Conservation (phyloP, 331 rosid genomes). For the Malus hybrid region DNA sequence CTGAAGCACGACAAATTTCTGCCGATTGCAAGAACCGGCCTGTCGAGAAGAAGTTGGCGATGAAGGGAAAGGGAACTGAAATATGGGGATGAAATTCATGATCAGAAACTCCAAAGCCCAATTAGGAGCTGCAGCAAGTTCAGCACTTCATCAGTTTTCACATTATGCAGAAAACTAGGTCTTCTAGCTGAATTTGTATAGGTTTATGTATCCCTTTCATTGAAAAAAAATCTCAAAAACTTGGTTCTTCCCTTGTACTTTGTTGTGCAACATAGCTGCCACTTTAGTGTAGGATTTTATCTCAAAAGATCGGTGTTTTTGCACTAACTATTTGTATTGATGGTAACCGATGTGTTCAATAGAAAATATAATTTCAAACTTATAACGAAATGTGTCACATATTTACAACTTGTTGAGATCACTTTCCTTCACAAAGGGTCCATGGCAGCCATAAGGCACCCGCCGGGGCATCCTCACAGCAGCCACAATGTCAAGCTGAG, state of each 20-base stretch:
- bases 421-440: constrained; percentile 56
- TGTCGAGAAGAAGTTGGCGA: constrained; percentile 36
- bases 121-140: background rate
- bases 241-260: too few species aligned
- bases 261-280: too few species aligned
- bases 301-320: too few species aligned
- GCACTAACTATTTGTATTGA: too few species aligned
- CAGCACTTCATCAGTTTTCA: background rate
- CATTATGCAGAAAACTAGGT: background rate
- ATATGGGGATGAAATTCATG: background rate
- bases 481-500: constrained; percentile 62
- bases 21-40: constrained; percentile 44
- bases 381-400: background rate
- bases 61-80: constrained; percentile 8
- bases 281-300: too few species aligned
- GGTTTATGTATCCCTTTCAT: background rate
- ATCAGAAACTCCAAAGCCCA: background rate
- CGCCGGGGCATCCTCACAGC: constrained; percentile 65
- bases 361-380: too few species aligned
- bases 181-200: background rate
- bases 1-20: constrained; percentile 43
- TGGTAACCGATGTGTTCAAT: too few species aligned
- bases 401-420: constrained; percentile 29
- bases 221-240: background rate
- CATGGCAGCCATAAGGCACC: constrained; percentile 90